A percentile compares a stretch with the other conserved stretches of the same genome.
phyloP scores from a whole-genome alignment of 2,329 filamentous ascomycete genomes.

The Pyricularia sp. region DNA sequence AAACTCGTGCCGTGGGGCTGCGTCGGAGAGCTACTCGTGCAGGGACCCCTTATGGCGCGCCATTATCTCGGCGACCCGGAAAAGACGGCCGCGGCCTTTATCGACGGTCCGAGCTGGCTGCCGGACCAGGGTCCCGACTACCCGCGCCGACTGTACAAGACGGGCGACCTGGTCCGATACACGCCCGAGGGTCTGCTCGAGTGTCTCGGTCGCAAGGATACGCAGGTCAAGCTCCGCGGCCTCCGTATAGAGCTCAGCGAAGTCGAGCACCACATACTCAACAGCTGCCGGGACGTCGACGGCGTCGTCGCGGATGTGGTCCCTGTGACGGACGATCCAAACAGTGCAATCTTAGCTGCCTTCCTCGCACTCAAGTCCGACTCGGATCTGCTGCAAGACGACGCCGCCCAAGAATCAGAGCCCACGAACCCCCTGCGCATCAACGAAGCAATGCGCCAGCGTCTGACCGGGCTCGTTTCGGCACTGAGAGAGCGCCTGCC shows the following conservation, averaged over 20 bases:
- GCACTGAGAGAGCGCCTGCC: slow-evolving; percentile 4
- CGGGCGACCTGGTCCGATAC: neutral
- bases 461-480: slow-evolving; percentile 5
- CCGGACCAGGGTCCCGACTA: neutral
- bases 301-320: neutral
- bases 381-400: neutral
- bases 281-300: neutral
- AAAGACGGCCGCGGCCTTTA: slow-evolving; percentile 3
- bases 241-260: slow-evolving; percentile 2
- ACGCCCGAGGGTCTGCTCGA: neutral
- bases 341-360: neutral
- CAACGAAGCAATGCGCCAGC: neutral
- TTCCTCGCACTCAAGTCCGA: neutral
- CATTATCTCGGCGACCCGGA: neutral
- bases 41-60: neutral
- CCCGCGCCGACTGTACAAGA: slow-evolving; percentile 1
- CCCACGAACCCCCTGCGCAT: neutral
- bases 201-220: neutral
- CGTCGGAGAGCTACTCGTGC: neutral
- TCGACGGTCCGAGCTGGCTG: neutral
- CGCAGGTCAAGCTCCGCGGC: slow-evolving; percentile 1
- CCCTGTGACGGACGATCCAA: neutral
- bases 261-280: slow-evolving; percentile 3
- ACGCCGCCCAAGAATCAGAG: neutral
- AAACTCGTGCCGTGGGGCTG: neutral